Base-by-base conservation (phyloP, 768 basidiomycete species). In the Suillus subaureus region DNA sequence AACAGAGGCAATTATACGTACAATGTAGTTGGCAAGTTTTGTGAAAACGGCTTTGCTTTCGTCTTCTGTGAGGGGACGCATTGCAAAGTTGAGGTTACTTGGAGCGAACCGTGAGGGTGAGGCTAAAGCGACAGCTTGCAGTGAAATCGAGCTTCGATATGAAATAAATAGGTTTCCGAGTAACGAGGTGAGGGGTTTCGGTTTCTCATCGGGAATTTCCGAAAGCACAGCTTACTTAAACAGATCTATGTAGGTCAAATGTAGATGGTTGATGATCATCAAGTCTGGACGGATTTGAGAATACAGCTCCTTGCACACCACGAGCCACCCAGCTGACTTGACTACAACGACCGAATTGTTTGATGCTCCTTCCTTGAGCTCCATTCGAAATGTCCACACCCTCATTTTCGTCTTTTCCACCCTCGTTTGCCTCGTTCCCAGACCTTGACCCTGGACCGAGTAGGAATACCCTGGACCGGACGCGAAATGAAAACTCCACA, bases 21-120 rank as follows among this genome's bases (percentile, higher is more conserved):
- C 94, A 73, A 99, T 93, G 78, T 97, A 99, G 79, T 97, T 98
- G 56, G 97, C 95, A 47, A 99, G 87, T 78, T 99, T 99, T 47
- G 92, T 90, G 72, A 99, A 99, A 16, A 99, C 93, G 0, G 91
- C 86, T 76, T 97, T 97, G 72, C 94, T 97, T 79, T 99, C 97
- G 66, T 97, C 96, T 77, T 98, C 94, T 31, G 97, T 98, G 61
- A 99, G 83, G 26, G 97, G 97, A 11, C 97, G 90, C 97, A 98
- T 97, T 63, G 60, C 16, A 71, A 64, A 35, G 68, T 39, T 15
- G 69, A 56, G 62, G 72, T 76, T 12, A 70, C 62, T 40, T 45
- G 16, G 39, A 23, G 43, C 5, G 51, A 52, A 37, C 23, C 13
- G 28, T 28, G 18, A 39, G 47, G 26, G 35, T 21, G 61, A 62